Evolutionary conservation across 2,329 filamentous ascomycete species (phyloP).

Genomic region (Pseudogymnoascus sp.): DNA sequence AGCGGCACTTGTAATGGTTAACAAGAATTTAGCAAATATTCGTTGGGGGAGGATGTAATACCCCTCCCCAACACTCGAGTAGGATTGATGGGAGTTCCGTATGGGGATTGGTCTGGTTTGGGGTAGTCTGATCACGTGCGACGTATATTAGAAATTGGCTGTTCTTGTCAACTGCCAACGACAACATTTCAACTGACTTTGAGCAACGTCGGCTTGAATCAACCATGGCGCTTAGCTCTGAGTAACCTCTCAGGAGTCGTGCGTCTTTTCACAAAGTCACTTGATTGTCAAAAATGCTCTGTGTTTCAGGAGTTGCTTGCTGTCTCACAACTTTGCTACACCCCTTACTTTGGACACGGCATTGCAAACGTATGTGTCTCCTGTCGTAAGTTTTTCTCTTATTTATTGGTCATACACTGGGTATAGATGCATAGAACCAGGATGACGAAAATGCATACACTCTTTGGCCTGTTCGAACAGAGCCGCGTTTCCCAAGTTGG

Average conservation of each 20-base stretch:
- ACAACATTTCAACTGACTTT: neutral
- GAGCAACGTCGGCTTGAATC: neutral
- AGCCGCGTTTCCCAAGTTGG: conserved; percentile 7
- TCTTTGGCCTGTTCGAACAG: neutral
- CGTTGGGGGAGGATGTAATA: neutral
- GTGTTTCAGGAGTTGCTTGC: neutral
- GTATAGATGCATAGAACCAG: neutral
- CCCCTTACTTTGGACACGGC: neutral
- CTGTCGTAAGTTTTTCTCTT: neutral
- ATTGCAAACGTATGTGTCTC: neutral
- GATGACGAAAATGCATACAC: conserved; percentile 2
- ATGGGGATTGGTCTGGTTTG: neutral
- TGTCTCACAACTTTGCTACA: neutral
- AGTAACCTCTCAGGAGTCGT: neutral
- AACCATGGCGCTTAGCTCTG: neutral
- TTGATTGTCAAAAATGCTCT: conserved; percentile 3
- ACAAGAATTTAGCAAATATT: neutral
- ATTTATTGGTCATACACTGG: neutral
- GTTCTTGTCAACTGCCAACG: neutral
- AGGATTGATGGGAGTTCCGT: neutral
- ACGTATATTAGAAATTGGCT: neutral
- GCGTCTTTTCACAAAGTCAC: conserved; percentile 3
- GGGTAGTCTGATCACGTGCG: neutral
- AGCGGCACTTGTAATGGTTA: neutral
- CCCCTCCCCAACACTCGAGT: neutral